phyloP scores from a whole-genome alignment of 192 early-diverging fungal genomes.

The Mortierella claussenii region DNA sequence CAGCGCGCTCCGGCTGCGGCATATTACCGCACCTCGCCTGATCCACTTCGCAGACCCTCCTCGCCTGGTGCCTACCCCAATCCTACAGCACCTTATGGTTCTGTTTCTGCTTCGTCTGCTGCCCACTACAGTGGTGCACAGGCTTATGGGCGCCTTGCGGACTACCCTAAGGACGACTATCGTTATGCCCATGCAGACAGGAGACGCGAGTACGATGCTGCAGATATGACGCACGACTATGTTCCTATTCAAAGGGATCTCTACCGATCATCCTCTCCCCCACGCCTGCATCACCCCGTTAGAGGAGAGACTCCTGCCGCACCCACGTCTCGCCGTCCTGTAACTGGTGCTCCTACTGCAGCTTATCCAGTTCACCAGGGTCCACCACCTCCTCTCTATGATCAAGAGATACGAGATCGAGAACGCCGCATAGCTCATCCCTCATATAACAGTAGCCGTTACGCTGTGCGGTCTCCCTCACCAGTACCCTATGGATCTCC shows the following conservation, averaged over 20 bases:
- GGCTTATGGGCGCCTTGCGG: conserved; percentile 27
- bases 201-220: conserved; percentile 24
- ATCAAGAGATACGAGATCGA: conserved; percentile 24
- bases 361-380: conserved; percentile 15
- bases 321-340: conserved; percentile 4
- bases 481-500: conserved; percentile 41
- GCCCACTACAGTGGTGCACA: conserved; percentile 16
- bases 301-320: neutral
- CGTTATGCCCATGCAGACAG: conserved; percentile 16
- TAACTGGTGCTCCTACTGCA: conserved; percentile 2
- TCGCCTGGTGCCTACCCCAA: conserved; percentile 3
- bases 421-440: conserved; percentile 25
- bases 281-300: conserved; percentile 17
- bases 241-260: conserved; percentile 23
- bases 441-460: conserved; percentile 2
- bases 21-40: conserved; percentile 12
- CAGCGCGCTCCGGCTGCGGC: neutral
- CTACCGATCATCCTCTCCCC: conserved; percentile 24
- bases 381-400: conserved; percentile 8
- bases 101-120: neutral
- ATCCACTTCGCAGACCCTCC: conserved; percentile 20
- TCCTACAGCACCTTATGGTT: neutral
- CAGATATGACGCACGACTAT: conserved; percentile 25
- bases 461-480: conserved; percentile 25
- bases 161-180: conserved; percentile 36